These are phyloP conservation scores for Colletotrichum sp. DNA, from an alignment of 2,329 filamentous ascomycete species.

Conservation along the genomic window DNA sequence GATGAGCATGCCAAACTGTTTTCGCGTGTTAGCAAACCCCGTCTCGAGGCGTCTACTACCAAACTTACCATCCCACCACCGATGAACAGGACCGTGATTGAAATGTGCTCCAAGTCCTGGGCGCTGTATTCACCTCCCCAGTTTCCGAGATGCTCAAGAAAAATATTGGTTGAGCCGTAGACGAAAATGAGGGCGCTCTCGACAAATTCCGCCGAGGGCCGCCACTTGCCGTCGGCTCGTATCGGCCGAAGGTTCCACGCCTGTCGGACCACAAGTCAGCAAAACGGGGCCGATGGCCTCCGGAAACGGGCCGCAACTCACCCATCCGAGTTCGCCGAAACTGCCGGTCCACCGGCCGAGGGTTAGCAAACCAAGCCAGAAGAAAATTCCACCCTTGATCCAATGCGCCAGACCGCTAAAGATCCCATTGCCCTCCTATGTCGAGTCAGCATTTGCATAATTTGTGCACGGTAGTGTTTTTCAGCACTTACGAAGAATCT, in stretches of 20 bases:
- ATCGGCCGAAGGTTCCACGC: slow-evolving; percentile 88
- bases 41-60: not conserved
- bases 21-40: slow-evolving; percentile 25
- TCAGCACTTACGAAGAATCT: slow-evolving; percentile 78
- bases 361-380: slow-evolving; percentile 88
- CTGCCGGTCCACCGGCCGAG: slow-evolving; percentile 89
- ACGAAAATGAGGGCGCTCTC: slow-evolving; percentile 90
- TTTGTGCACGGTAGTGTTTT: not conserved
- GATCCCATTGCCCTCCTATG: slow-evolving; percentile 68
- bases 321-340: slow-evolving; percentile 90
- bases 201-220: slow-evolving; percentile 84
- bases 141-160: slow-evolving; percentile 83
- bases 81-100: slow-evolving; percentile 92
- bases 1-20: slow-evolving; percentile 79
- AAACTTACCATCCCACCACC: slow-evolving; percentile 80
- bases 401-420: slow-evolving; percentile 92
- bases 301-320: slow-evolving; percentile 32
- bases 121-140: slow-evolving; percentile 75
- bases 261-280: slow-evolving; percentile 32
- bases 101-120: slow-evolving; percentile 87
- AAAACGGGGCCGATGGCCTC: not conserved
- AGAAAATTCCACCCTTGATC: slow-evolving; percentile 93
- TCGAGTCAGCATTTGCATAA: not conserved
- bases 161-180: slow-evolving; percentile 89
- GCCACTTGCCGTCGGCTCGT: slow-evolving; percentile 62